phyloP scores from a whole-genome alignment of 2,329 filamentous ascomycete genomes.

The Aspergillus sclerotialis region DNA sequence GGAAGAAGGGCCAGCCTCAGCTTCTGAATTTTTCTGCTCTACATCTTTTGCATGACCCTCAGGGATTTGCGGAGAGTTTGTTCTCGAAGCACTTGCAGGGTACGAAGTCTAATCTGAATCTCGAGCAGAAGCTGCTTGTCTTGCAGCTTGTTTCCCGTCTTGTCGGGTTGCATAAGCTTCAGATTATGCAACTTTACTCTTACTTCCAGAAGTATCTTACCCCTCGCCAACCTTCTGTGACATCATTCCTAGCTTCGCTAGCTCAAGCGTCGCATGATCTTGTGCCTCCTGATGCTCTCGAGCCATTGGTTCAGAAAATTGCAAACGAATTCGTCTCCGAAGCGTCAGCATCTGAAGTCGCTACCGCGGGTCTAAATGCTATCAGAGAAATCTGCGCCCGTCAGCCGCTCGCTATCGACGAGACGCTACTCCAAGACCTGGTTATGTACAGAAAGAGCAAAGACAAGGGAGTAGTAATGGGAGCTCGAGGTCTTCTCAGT shows the following conservation, averaged over 20 bases:
- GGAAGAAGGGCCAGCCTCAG: conserved; percentile 81
- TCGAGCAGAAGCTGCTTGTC: conserved; percentile 85
- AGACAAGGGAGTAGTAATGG: conserved; percentile 99
- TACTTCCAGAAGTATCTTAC: conserved; percentile 93
- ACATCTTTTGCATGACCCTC: conserved; percentile 87
- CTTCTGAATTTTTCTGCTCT: conserved; percentile 93
- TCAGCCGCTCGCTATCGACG: conserved; percentile 92
- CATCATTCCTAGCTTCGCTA: conserved; percentile 83
- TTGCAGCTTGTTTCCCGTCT: conserved; percentile 85
- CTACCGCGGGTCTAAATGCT: conserved; percentile 83
- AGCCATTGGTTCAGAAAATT: conserved; percentile 88
- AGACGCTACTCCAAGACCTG: conserved; percentile 90
- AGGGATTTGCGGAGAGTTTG: conserved; percentile 83
- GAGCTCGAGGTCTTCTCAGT: conserved; percentile 81
- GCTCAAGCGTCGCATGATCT: conserved; percentile 87
- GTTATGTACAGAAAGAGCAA: conserved; percentile 96
- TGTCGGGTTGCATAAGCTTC: conserved; percentile 87
- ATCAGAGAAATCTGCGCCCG: conserved; percentile 90
- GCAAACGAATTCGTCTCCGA: conserved; percentile 98
- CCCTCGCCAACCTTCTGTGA: conserved; percentile 81
- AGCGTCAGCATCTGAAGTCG: conserved; percentile 82
- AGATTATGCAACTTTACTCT: conserved; percentile 83
- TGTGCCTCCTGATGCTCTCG: conserved; percentile 85
- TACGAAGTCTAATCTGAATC: conserved; percentile 71
- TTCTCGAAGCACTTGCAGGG: conserved; percentile 90